Evolutionary conservation across 2,329 filamentous ascomycete species (phyloP).

Genomic region (Aspergillus versicolor): DNA sequence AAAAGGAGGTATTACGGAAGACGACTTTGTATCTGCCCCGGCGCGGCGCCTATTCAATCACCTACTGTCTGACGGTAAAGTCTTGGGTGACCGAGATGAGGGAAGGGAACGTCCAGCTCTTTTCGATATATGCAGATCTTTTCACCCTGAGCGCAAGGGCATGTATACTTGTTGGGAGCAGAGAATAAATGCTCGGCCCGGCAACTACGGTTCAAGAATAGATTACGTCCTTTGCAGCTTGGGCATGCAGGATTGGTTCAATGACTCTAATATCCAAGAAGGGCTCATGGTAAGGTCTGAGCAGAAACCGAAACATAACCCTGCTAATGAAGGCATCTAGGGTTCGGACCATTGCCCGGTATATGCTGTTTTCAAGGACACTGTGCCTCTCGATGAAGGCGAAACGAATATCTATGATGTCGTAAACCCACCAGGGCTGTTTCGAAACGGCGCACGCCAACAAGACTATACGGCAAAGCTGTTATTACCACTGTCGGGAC

Average conservation of each 20-base stretch:
- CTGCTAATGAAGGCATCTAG: constrained; percentile 34
- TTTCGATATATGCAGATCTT: constrained; percentile 79
- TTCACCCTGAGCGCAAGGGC: constrained; percentile 73
- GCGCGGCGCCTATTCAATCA: constrained; percentile 81
- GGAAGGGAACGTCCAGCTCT: constrained; percentile 70
- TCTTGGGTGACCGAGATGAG: constrained; percentile 64
- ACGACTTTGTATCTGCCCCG: constrained; percentile 71
- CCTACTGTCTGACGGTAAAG: constrained; percentile 70
- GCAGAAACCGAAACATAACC: neutral
- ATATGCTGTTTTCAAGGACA: constrained; percentile 70
- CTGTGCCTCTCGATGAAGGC: constrained; percentile 52
- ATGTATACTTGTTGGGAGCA: constrained; percentile 99
- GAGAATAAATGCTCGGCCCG: constrained; percentile 90
- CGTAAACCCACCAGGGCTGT: constrained; percentile 74
- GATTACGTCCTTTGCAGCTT: constrained; percentile 88
- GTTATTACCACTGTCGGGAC: constrained; percentile 73
- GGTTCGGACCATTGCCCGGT: constrained; percentile 97
- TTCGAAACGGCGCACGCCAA: constrained; percentile 64
- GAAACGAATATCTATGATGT: constrained; percentile 64
- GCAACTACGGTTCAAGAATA: constrained; percentile 88
- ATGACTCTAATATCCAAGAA: constrained; percentile 82
- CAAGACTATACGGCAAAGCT: constrained; percentile 66
- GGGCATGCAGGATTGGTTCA: constrained; percentile 77
- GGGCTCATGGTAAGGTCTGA: constrained; percentile 66
- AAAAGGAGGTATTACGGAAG: constrained; percentile 66